A percentile compares a stretch with the other conserved stretches of the same genome.
phyloP scores from a whole-genome alignment of 257 asterid genomes.

The Solanum rostratum region DNA sequence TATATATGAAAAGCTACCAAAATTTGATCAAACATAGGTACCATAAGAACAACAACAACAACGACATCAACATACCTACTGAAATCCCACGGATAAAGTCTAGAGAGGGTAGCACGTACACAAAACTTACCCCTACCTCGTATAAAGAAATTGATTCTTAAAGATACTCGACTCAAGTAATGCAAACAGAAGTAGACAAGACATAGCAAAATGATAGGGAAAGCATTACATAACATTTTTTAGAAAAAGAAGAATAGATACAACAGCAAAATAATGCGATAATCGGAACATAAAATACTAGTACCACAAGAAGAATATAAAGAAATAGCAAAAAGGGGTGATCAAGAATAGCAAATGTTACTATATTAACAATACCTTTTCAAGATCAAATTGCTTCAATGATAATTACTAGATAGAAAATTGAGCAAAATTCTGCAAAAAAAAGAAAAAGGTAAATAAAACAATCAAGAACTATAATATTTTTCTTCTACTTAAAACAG shows the following conservation, averaged over 20 bases:
- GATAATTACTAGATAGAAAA: not conserved
- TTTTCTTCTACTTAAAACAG: not conserved
- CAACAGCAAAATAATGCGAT: not conserved
- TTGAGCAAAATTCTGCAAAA: not conserved
- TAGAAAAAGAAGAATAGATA: not conserved
- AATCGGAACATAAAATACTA: not conserved
- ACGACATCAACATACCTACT: too few species aligned
- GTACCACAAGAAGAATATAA: not conserved
- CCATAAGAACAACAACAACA: not conserved
- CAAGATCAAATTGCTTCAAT: not conserved
- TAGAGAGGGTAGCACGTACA: not conserved
- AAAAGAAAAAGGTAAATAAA: not conserved
- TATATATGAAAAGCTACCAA: not conserved
- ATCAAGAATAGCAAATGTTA: not conserved
- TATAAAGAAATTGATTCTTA: not conserved
- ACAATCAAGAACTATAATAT: not conserved
- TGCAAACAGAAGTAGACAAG: rapidly evolving
- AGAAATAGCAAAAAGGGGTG: not conserved
- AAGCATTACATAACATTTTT: not conserved
- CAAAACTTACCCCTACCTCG: too few species aligned
- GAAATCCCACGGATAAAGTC: too few species aligned
- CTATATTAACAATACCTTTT: not conserved
- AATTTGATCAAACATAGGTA: not conserved
- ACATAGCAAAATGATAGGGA: not conserved
- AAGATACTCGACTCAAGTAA: not conserved